Base-by-base conservation (phyloP, 805 yeast species). In the Wickerhamiella spandovensis region DNA sequence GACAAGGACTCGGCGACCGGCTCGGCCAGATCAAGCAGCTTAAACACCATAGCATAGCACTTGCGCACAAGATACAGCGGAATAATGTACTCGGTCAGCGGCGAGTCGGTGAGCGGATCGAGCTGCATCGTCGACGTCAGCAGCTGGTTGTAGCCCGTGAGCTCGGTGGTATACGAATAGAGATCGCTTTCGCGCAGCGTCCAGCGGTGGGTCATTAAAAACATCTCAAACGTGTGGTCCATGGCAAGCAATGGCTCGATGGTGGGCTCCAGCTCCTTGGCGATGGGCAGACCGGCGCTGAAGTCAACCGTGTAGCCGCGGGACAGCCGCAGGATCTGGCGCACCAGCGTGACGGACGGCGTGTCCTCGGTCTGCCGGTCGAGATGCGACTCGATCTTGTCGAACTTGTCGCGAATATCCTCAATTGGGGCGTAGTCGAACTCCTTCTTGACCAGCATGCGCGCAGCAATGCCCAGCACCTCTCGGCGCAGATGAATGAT, bases 101-200 rank as follows among this genome's bases (percentile, higher is more conserved):
- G 44, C 44, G 17, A 23, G 13, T 22, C 20, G 12, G 35, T 18
- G 9, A 15, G 28, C 22, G 48, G 44, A 9, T 22, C 43, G 17
- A n/a, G 15, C 25, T 24, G 15, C 15, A 25, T 21, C 9, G 3
- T n/a, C 30, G 15, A 30, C 21, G 23, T 18, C 15, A 54, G 73
- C 54, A 75, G 63, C 48, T 79, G 82, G 63, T 90, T 96, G 54
- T 92, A 80, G 51, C 72, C 75, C 59, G 78, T 81, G 54, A 92
- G 71, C 54, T 74, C 73, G 60, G 81, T 79, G 66, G 88, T 95
- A 64, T 84, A 89, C 46, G 75, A 74, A 68, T 84, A 92, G 54
- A 92, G 72, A 67, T 92, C 99, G 0, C 98, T 92, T 61, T 89
- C 95, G 61, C 99, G 78, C 69, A 92, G 72, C 1, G 97, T 90